Evolutionary conservation across 2,329 filamentous ascomycete genomes (phyloP), one percentile per base, ranked within the genome.

Genomic region (Penicillium sp.): DNA sequence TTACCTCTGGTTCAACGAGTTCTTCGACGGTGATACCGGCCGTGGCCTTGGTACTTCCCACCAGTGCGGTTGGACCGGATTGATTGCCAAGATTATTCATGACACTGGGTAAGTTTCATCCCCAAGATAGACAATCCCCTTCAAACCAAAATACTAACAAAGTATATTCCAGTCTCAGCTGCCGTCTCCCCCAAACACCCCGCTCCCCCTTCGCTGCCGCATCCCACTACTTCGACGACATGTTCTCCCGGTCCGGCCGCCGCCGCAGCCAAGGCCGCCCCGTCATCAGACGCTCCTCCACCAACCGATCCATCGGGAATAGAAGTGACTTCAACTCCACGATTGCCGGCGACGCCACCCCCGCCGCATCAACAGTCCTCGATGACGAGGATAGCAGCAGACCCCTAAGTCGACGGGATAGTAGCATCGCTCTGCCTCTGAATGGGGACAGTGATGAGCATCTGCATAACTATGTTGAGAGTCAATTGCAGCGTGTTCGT

Each of bases 81-180:
- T 98, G 68, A 93, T 98, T 76, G 94, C 94, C 28, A 93, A 96
- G 79, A 91, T 98, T 87, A 98, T 98, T 63, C 94, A 98, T 71
- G 95, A 98, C 74, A 97, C 94, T 69, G 94, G 93, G 91, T 95
- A 88, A 82, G 89, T 80, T 24, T 33, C 24, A n/a, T 33, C 19
- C 19, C 22, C 26, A 26, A 44, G 40, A 15, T 51, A 35, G 2
- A 12, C 24, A 58, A 22, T 6, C 28, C 26, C 49, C 42, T 30
- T 37, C 6, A 22, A 3, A 17, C 3, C 4, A 12, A 12, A 13
- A 13, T 37, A 56, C 26, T 59, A 2, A 45, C 55, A 55, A 24
- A 24, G 56, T 8, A 33, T 12, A 33, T 7, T 26, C 60, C 67
- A 94, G 91, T 68, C 85, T 96, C 74, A 95, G 88, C 75, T 97